Percentiles rank a stretch among this genome's conserved stretches.
Conservation (phyloP, 176 grass and related monocot species). For the Thalia dealbata region DNA sequence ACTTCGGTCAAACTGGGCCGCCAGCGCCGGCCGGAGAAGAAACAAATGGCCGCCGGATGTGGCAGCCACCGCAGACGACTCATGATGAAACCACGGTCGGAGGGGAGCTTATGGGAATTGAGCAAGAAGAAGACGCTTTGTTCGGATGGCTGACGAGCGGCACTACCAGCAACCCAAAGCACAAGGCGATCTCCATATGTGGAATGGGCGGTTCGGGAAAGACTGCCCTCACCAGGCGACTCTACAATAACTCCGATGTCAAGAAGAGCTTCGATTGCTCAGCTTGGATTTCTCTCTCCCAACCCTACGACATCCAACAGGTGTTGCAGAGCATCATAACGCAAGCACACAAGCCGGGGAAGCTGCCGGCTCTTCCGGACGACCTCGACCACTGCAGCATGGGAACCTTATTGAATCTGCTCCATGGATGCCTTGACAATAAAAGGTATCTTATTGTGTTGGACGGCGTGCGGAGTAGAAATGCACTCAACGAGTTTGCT, state of each 20-base stretch:
- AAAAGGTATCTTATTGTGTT: conserved; percentile 38
- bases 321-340: conserved; percentile 29
- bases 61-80: no score
- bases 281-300: conserved; percentile 35
- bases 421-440: conserved; percentile 18
- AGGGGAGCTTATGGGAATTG: background rate
- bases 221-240: conserved; percentile 29
- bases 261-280: conserved; percentile 19
- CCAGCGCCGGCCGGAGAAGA: no score
- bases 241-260: conserved; percentile 26
- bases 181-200: conserved; percentile 22
- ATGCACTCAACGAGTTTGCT: conserved; percentile 8
- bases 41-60: no score
- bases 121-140: background rate
- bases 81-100: no score
- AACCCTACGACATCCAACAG: conserved; percentile 26
- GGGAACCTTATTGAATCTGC: conserved; percentile 6
- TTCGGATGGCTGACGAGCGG: background rate
- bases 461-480: conserved; percentile 38
- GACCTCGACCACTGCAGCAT: conserved; percentile 13
- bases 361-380: background rate
- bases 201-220: conserved; percentile 60
- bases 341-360: background rate
- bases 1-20: no score
- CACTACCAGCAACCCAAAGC: background rate